Conservation (phyloP, 495 filamentous ascomycete species). For the Chaetomium fimeti region DNA sequence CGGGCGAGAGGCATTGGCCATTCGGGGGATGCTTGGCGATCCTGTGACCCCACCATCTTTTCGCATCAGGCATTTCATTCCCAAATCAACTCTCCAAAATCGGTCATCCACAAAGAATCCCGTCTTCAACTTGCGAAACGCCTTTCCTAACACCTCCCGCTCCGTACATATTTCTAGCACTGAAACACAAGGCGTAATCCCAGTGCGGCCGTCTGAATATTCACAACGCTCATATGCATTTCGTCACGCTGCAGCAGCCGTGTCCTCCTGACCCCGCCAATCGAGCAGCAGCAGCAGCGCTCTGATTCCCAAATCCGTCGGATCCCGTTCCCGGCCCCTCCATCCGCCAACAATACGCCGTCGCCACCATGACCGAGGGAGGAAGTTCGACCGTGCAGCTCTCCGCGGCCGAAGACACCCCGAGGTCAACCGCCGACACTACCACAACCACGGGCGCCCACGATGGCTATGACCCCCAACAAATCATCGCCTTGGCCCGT, state of each 20-base stretch:
- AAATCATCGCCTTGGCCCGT: constrained; percentile 59
- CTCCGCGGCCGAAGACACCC: constrained; percentile 20
- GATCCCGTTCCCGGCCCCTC: neutral
- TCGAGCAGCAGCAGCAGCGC: neutral
- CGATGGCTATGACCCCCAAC: constrained; percentile 57
- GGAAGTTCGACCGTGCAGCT: constrained; percentile 16
- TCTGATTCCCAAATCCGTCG: neutral
- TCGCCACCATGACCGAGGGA: constrained; percentile 21
- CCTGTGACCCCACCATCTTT: neutral
- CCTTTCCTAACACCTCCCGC: neutral
- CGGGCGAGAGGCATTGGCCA: neutral
- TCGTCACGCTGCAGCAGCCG: neutral
- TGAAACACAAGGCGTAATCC: neutral
- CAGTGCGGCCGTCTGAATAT: neutral
- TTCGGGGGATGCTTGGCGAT: neutral
- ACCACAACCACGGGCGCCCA: constrained; percentile 22
- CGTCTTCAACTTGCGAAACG: neutral
- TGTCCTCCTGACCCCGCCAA: constrained; percentile 11
- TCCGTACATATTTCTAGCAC: neutral
- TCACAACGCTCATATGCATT: constrained; percentile 1
- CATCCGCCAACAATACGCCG: neutral
- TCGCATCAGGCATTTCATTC: neutral
- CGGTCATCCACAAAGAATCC: neutral
- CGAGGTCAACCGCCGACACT: constrained; percentile 15
- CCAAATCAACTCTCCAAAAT: constrained; percentile 3